Evolutionary conservation across 257 asterid species (phyloP).

Genomic region (Forsythia viridissima): DNA sequence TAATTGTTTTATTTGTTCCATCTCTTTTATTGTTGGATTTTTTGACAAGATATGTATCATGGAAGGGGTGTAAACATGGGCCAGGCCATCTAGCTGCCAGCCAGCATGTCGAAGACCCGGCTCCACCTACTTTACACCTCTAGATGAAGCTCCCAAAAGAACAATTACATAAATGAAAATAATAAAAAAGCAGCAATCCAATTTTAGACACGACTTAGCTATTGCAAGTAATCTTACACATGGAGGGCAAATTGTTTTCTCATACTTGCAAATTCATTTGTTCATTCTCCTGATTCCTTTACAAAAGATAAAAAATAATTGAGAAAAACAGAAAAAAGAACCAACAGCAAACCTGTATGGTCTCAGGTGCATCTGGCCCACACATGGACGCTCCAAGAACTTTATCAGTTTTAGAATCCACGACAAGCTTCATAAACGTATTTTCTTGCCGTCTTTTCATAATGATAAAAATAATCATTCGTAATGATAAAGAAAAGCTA

Average conservation of each 20-base stretch:
- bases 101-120: no score
- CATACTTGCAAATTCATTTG: background rate
- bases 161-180: no score
- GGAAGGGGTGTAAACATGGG: no score
- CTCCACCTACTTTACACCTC: no score
- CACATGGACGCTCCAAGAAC: conserved; percentile 98
- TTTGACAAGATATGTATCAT: no score
- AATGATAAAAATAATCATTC: no score
- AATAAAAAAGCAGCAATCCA: background rate
- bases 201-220: background rate
- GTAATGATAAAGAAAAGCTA: no score
- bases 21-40: no score
- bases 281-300: background rate
- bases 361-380: conserved; percentile 98
- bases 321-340: background rate
- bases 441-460: conserved; percentile 98
- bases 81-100: no score
- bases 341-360: conserved; percentile 67
- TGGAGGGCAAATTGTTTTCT: background rate
- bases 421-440: conserved; percentile 85
- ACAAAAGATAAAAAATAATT: background rate
- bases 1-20: no score
- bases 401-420: conserved; percentile 83
- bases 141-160: no score
- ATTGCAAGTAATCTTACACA: background rate